phyloP scores from a whole-genome alignment of 2,329 filamentous ascomycete genomes.

The Metarhizium sp. region DNA sequence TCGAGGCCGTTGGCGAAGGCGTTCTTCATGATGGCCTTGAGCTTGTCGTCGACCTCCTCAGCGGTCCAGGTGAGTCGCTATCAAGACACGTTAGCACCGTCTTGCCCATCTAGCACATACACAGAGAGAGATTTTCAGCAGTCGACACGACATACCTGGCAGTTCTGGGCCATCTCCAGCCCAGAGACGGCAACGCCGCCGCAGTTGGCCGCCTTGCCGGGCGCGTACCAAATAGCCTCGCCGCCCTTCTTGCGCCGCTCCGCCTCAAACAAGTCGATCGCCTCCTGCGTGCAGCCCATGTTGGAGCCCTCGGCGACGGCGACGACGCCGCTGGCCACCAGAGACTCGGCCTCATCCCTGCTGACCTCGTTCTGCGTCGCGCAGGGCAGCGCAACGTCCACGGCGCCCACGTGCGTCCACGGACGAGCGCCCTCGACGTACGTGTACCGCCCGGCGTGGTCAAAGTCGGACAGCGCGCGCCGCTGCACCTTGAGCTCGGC shows the following conservation, averaged over 20 bases:
- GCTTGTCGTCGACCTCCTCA: slow-evolving; percentile 84
- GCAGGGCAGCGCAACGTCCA: slow-evolving; percentile 86
- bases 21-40: slow-evolving; percentile 90
- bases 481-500: slow-evolving; percentile 80
- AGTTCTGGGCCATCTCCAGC: slow-evolving; percentile 99
- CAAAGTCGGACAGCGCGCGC: slow-evolving; percentile 68
- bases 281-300: slow-evolving; percentile 97
- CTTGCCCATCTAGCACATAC: neutral
- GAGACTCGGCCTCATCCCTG: slow-evolving; percentile 76
- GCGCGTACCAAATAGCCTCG: slow-evolving; percentile 83
- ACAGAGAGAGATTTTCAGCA: neutral
- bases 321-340: slow-evolving; percentile 66
- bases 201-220: slow-evolving; percentile 94
- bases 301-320: slow-evolving; percentile 96
- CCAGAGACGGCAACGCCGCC: slow-evolving; percentile 96
- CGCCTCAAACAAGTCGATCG: slow-evolving; percentile 86
- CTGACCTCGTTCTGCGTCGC: slow-evolving; percentile 98
- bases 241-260: slow-evolving; percentile 60
- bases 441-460: slow-evolving; percentile 59
- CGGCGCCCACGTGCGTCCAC: slow-evolving; percentile 81
- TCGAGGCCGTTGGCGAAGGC: slow-evolving; percentile 84
- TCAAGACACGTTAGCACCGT: neutral
- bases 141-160: slow-evolving; percentile 25
- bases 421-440: slow-evolving; percentile 83
- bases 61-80: slow-evolving; percentile 73